A percentile compares a stretch with the other conserved stretches of the same genome.
phyloP scores from a whole-genome alignment of 345 rosid species.

The Hypericum perforatum region DNA sequence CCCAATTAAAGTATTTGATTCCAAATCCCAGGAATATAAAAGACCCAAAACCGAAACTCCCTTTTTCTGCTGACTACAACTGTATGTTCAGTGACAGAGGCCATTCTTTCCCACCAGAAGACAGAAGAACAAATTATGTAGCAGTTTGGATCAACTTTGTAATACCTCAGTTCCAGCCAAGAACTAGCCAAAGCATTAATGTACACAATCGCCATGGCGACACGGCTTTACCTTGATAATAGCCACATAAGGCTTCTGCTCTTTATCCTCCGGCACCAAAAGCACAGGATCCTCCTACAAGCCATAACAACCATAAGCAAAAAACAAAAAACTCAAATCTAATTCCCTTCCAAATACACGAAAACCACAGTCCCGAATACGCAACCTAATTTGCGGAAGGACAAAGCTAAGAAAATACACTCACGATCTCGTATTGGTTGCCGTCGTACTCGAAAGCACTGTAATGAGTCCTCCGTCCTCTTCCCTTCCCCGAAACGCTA shows the following conservation, averaged over 20 bases:
- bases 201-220: background rate
- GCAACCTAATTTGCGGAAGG: no score
- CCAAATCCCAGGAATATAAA: no score
- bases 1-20: no score
- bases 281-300: conserved; percentile 94
- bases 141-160: no score
- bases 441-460: conserved; percentile 68
- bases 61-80: no score
- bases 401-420: conserved; percentile 7
- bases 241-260: conserved; percentile 92
- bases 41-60: no score
- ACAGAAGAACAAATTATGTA: no score
- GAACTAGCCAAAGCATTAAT: background rate
- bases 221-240: conserved; percentile 67
- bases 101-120: no score
- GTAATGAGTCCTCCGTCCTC: conserved; percentile 49
- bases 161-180: no score
- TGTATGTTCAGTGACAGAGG: no score
- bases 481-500: conserved; percentile 68
- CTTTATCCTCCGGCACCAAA: conserved; percentile 67
- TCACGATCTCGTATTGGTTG: conserved; percentile 64
- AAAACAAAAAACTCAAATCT: background rate
- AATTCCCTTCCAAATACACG: no score
- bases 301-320: conserved; percentile 2
- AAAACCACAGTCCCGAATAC: no score